Evolutionary conservation across 495 filamentous ascomycete genomes (phyloP), one percentile per base, ranked within the genome.

Genomic region (Hypoxylon lienhwacheense): DNA sequence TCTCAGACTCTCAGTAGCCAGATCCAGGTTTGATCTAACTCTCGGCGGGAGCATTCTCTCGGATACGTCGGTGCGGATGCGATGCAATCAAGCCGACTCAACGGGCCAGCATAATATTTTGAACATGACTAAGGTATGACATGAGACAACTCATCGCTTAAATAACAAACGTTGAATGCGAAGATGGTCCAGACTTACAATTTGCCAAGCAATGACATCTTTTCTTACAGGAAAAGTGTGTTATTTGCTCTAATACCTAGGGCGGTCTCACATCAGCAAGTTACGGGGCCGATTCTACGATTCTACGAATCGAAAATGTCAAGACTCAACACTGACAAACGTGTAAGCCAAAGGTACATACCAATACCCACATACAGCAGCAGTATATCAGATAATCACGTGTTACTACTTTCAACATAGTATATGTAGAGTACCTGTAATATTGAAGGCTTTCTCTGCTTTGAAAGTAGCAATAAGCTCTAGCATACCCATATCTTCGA

Each of bases 251-350:
- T 48, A 49, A n/a, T n/a, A n/a, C n/a, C 41, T 22, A 5, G 19
- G 8, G 2, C 15, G 14, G 24, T 61, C 52, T 61, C 58, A 61
- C 58, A 61, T 61, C 58, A 61, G 58, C 58, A 22, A 19, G 52
- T 24, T 33, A 29, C 5, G 8, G 36, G 40, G 33, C 42, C 5
- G 36, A 44, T 42, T 52, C 12, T 29, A 12, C 52, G 31, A 14
- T 32, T 28, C n/a, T 47, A 52, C 34, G 16, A 47, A 37, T 22
- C 22, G n/a, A 46, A 16, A 32, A 47, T 26, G 50, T 39, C 26
- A 60, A 44, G 34, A 24, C 37, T 25, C 19, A 33, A 1, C 37
- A 15, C 14, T 10, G 22, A 28, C 21, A 22, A 53, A n/a, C 28
- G 34, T 42, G 41, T 51, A 28, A 39, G 12, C n/a, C n/a, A n/a